These are phyloP conservation scores for Malus fusca DNA, from an alignment of 306 rosid species.

Conservation along the genomic window DNA sequence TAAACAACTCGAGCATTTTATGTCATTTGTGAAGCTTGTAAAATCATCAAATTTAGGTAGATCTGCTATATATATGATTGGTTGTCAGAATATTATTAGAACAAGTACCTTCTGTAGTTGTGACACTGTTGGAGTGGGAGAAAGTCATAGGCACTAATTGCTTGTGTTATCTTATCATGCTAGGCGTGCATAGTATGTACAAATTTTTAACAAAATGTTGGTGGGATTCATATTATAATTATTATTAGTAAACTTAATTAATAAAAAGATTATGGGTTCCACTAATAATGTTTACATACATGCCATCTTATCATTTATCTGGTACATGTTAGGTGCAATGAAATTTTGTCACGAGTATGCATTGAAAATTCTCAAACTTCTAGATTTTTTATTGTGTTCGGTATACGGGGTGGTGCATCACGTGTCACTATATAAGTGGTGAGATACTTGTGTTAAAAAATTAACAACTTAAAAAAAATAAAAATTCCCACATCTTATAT, in stretches of 20 bases:
- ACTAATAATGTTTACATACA: not conserved
- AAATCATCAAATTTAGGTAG: not conserved
- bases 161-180: not conserved
- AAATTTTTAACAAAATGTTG: not conserved
- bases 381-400: no score
- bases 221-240: not conserved
- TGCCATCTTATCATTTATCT: not conserved
- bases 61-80: not conserved
- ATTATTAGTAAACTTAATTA: no score
- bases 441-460: no score
- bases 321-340: not conserved
- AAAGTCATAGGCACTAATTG: not conserved
- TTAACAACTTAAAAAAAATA: no score
- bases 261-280: not conserved
- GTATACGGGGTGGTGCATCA: no score
- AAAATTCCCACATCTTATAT: no score
- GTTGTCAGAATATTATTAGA: not conserved
- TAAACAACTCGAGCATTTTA: not conserved
- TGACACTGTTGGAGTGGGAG: not conserved
- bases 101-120: not conserved
- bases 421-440: no score
- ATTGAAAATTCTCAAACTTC: constrained; percentile 33
- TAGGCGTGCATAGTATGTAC: not conserved
- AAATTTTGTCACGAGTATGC: not conserved
- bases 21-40: not conserved